Percentiles rank a stretch among this genome's conserved stretches.
phyloP scores from a whole-genome alignment of 352 stramenopile species.

The Pythium phragmiticola region DNA sequence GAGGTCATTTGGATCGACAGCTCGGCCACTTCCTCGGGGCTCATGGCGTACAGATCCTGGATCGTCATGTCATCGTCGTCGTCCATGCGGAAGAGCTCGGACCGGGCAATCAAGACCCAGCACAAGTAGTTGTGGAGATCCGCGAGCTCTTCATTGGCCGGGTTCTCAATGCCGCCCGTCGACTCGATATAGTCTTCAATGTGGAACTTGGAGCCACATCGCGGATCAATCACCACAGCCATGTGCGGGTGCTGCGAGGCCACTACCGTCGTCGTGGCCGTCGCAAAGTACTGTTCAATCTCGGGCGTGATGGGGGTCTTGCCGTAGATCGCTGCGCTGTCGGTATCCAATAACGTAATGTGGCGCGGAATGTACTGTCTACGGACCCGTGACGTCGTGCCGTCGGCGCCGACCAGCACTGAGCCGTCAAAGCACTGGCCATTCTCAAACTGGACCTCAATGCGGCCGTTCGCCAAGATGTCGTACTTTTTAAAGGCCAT shows the following conservation, averaged over 20 bases:
- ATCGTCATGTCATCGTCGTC: conserved; percentile 23
- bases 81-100: conserved; percentile 40
- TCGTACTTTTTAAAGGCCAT: conserved; percentile 60
- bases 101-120: conserved; percentile 57
- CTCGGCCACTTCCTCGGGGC: conserved; percentile 39
- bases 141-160: conserved; percentile 21
- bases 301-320: conserved; percentile 59
- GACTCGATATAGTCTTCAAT: conserved; percentile 33
- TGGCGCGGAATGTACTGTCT: conserved; percentile 51
- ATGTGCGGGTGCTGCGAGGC: conserved; percentile 44
- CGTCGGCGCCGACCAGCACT: conserved; percentile 54
- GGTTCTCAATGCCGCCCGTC: conserved; percentile 16
- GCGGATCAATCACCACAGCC: conserved; percentile 59
- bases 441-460: conserved; percentile 61
- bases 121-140: conserved; percentile 58
- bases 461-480: conserved; percentile 39
- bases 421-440: conserved; percentile 43
- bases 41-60: conserved; percentile 51
- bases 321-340: conserved; percentile 66
- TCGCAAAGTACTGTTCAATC: conserved; percentile 46
- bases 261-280: conserved; percentile 46
- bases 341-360: conserved; percentile 54
- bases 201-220: conserved; percentile 35
- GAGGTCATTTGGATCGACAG: conserved; percentile 55
- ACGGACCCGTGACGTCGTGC: conserved; percentile 57